Evolutionary conservation across 352 stramenopile genomes (phyloP).

Genomic region (Phytophthora pinifolia): DNA sequence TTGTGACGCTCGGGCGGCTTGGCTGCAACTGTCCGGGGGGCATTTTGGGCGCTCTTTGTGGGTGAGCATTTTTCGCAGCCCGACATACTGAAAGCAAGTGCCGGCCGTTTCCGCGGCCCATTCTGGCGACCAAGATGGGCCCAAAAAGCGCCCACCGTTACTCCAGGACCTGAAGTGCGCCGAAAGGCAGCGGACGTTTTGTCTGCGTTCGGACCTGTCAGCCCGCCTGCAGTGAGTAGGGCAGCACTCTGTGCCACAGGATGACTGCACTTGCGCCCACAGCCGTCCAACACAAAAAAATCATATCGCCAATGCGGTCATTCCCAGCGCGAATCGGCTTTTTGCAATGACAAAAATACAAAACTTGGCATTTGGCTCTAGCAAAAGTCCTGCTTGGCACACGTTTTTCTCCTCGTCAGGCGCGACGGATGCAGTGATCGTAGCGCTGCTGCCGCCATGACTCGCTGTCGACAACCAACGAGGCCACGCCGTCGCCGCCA

Average conservation of each 20-base stretch:
- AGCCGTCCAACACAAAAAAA: constrained; percentile 4
- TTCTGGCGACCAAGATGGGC: no score
- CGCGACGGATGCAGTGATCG: no score
- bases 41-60: not conserved
- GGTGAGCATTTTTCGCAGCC: constrained; percentile 16
- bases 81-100: constrained; percentile 18
- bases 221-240: constrained; percentile 2
- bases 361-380: not conserved
- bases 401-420: no score
- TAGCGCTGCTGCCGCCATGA: no score
- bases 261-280: constrained; percentile 6
- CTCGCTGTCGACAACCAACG: not conserved
- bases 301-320: constrained; percentile 12
- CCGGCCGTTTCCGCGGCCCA: not conserved
- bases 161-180: no score
- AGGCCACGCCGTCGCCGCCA: no score
- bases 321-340: not conserved
- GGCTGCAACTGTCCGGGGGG: constrained; percentile 14
- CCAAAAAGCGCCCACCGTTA: no score
- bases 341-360: not conserved
- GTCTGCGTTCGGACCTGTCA: constrained; percentile 2
- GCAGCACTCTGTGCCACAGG: no score
- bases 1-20: constrained; percentile 18
- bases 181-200: constrained; percentile 5
- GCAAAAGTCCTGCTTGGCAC: no score